These are phyloP conservation scores for Sicyos baderoa DNA, from an alignment of 306 rosid species.

Conservation along the genomic window DNA sequence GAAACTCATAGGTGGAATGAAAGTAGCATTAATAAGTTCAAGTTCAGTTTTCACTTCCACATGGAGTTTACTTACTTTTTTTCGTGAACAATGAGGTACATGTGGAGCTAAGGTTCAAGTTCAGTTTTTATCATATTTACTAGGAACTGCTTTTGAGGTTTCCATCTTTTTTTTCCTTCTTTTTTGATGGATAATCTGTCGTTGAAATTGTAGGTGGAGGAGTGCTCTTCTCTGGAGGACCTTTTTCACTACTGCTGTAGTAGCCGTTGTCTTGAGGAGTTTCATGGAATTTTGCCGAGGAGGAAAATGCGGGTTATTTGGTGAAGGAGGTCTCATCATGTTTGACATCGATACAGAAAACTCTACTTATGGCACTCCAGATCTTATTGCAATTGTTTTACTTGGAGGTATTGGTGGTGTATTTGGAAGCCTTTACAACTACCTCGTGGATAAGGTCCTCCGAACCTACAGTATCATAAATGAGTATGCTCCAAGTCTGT, in stretches of 20 bases:
- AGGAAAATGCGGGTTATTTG: conserved; percentile 62
- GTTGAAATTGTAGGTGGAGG: conserved; percentile 54
- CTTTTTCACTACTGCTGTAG: conserved; percentile 73
- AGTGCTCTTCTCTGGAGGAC: conserved; percentile 85
- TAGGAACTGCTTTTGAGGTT: not conserved
- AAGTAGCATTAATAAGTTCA: too few relatives aligned
- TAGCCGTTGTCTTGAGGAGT: conserved; percentile 59
- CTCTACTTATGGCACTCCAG: conserved; percentile 36
- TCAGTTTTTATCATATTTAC: conserved; percentile 1
- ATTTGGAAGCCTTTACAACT: conserved; percentile 68
- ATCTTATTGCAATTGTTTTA: conserved; percentile 44
- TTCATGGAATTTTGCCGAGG: conserved; percentile 44
- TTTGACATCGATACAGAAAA: conserved; percentile 49
- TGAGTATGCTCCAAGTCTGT: conserved; percentile 46
- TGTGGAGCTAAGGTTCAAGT: not conserved
- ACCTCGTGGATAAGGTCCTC: conserved; percentile 67
- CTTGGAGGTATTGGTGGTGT: conserved; percentile 66
- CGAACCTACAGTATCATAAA: conserved; percentile 66
- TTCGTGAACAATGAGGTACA: not conserved
- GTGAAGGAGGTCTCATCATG: conserved; percentile 76
- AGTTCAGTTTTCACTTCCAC: too few relatives aligned
- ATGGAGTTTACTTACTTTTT: not conserved
- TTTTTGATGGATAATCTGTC: not conserved
- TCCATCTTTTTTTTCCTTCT: conserved; percentile 8
- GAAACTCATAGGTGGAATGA: too few relatives aligned